Conservation (phyloP, 208 protist genomes). For the Trypanosomatidae sp. region DNA sequence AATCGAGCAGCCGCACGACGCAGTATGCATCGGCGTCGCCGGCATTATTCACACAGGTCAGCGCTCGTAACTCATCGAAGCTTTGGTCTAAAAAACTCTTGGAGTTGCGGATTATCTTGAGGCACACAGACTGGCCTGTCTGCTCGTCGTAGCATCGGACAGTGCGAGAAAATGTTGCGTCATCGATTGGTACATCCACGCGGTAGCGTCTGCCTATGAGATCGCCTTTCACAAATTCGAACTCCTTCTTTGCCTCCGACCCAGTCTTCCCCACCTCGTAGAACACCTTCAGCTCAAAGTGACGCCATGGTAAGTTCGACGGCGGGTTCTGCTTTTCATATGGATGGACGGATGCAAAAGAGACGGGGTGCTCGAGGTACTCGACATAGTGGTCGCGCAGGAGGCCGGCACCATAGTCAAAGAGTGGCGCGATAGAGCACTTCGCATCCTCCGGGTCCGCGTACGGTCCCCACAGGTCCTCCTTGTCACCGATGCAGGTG, state of each 20-base stretch:
- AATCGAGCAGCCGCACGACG: constrained; percentile 83
- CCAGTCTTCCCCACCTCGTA: constrained; percentile 70
- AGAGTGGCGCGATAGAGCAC: constrained; percentile 35
- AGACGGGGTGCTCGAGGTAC: constrained; percentile 24
- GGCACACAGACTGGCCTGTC: constrained; percentile 60
- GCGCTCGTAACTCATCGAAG: constrained; percentile 94
- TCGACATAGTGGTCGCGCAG: constrained; percentile 37
- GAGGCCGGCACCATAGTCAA: constrained; percentile 48
- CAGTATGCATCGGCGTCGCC: constrained; percentile 69
- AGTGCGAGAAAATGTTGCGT: constrained; percentile 86
- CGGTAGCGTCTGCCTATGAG: constrained; percentile 88
- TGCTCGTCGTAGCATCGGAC: constrained; percentile 80
- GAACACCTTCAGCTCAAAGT: constrained; percentile 56
- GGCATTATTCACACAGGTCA: constrained; percentile 80
- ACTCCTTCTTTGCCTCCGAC: constrained; percentile 75
- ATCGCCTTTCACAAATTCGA: constrained; percentile 59
- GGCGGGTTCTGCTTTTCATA: constrained; percentile 56
- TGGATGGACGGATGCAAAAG: constrained; percentile 38
- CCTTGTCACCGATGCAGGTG: constrained; percentile 38
- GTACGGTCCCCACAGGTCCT: constrained; percentile 39
- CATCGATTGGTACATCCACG: constrained; percentile 81
- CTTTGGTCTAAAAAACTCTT: constrained; percentile 95
- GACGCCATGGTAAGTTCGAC: constrained; percentile 39
- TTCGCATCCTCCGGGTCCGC: constrained; percentile 8
- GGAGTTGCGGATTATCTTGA: constrained; percentile 95